A percentile compares a stretch with the other conserved stretches of the same genome.
Conservation (phyloP, 371 early-diverging fungal genomes). For the Capniomyces stellatus region DNA sequence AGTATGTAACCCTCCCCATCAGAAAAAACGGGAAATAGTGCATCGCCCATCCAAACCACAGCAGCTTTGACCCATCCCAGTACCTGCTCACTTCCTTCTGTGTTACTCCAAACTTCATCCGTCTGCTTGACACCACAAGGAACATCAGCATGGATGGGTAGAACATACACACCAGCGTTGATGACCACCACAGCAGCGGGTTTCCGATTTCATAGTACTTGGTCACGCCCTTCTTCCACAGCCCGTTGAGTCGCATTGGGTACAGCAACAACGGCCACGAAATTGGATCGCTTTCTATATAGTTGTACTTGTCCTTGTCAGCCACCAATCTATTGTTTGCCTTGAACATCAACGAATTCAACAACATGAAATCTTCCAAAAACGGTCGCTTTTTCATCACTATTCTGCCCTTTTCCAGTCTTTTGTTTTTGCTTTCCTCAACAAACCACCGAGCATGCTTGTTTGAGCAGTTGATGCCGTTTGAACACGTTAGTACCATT, state of each 20-base stretch:
- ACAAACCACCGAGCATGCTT: not conserved
- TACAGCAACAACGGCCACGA: conserved; percentile 87
- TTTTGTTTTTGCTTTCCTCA: not conserved
- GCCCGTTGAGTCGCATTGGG: conserved; percentile 93
- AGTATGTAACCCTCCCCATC: conserved; percentile 94
- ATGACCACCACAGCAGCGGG: conserved; percentile 90
- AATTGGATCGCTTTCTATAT: conserved; percentile 65
- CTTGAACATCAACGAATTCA: conserved; percentile 96
- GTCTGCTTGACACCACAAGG: conserved; percentile 21
- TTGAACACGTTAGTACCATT: too few species aligned
- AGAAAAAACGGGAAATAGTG: conserved; percentile 95
- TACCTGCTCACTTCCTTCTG: conserved; percentile 38
- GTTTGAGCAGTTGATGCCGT: too few species aligned
- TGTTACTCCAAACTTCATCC: not conserved
- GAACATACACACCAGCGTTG: conserved; percentile 36
- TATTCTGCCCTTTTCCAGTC: not conserved
- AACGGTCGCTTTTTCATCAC: conserved; percentile 75
- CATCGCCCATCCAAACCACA: conserved; percentile 79
- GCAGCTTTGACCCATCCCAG: conserved; percentile 43
- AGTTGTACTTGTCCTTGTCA: conserved; percentile 92
- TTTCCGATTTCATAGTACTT: conserved; percentile 96
- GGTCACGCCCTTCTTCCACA: conserved; percentile 64
- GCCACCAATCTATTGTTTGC: conserved; percentile 95
- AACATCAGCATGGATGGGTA: conserved; percentile 28
- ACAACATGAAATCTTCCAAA: conserved; percentile 73